Evolutionary conservation across 2,329 filamentous ascomycete species (phyloP).

Genomic region (Gaeumannomyces tritici): DNA sequence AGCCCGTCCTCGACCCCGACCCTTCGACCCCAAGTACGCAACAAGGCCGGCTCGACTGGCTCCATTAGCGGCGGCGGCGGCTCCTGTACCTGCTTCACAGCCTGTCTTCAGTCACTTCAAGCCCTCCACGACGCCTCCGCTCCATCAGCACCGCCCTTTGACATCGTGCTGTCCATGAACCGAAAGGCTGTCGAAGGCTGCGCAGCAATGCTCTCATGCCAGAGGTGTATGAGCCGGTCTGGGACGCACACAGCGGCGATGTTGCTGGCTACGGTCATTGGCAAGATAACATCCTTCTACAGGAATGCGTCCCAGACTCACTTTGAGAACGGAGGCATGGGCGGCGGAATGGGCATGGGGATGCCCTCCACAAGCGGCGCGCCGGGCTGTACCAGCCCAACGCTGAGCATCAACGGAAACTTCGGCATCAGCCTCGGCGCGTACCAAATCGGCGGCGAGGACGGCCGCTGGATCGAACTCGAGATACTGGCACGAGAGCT

Average conservation of each 20-base stretch:
- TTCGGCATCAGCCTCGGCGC: constrained; percentile 30
- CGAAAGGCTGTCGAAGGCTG: constrained; percentile 39
- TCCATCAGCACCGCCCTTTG: constrained; percentile 28
- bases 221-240: constrained; percentile 31
- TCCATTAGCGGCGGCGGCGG: constrained; percentile 13
- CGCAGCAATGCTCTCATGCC: constrained; percentile 34
- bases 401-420: constrained; percentile 4
- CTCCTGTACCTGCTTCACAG: constrained; percentile 34
- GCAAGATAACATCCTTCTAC: constrained; percentile 37
- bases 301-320: constrained; percentile 28
- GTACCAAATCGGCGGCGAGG: constrained; percentile 34
- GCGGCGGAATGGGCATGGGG: constrained; percentile 7
- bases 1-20: constrained; percentile 28
- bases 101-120: constrained; percentile 35
- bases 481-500: constrained; percentile 39
- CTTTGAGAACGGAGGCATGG: constrained; percentile 20
- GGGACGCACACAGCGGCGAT: constrained; percentile 35
- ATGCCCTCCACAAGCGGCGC: constrained; percentile 2
- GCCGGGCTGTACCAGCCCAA: constrained; percentile 3
- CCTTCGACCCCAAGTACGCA: constrained; percentile 18
- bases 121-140: constrained; percentile 34
- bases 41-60: constrained; percentile 16
- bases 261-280: constrained; percentile 39
- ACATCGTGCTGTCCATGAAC: constrained; percentile 33
- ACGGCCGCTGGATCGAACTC: constrained; percentile 35